These are phyloP conservation scores for Aegilops bicornis DNA, from an alignment of 176 grass and related monocot genomes.

Conservation along the genomic window DNA sequence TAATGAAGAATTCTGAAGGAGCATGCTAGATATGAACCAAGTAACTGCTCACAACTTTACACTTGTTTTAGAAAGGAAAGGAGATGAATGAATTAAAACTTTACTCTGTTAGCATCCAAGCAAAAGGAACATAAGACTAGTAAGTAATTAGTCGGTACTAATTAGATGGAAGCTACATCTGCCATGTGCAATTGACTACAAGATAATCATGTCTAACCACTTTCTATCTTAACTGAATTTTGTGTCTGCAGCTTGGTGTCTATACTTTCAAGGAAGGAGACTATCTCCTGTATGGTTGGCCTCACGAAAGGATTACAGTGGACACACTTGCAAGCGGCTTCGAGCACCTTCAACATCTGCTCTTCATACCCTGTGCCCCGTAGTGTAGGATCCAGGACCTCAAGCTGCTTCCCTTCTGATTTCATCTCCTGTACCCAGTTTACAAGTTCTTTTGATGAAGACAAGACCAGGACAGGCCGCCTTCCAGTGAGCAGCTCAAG, in stretches of 20 bases:
- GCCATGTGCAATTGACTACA: not conserved
- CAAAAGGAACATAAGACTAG: not conserved
- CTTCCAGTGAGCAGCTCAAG: slow-evolving; percentile 73
- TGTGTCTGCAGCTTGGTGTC: not conserved
- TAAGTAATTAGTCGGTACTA: not conserved
- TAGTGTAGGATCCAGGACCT: slow-evolving; percentile 48
- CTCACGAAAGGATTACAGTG: slow-evolving; percentile 41
- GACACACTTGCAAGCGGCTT: slow-evolving; percentile 50
- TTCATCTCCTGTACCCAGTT: slow-evolving; percentile 57
- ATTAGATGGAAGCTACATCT: not conserved
- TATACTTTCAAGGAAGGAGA: slow-evolving; percentile 39
- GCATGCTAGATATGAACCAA: not conserved
- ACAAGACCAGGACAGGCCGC: slow-evolving; percentile 44
- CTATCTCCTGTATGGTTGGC: slow-evolving; percentile 51
- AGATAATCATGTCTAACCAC: not conserved
- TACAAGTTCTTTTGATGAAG: slow-evolving; percentile 45
- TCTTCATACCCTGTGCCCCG: slow-evolving; percentile 44
- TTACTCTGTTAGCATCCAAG: not conserved
- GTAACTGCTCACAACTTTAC: not conserved
- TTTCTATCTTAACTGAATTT: slow-evolving; percentile 17
- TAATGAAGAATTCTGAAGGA: not conserved
- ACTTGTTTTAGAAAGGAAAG: not conserved
- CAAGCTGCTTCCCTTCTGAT: slow-evolving; percentile 39
- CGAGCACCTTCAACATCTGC: slow-evolving; percentile 65
- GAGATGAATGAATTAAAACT: not conserved